Base-by-base conservation (phyloP, 2,329 filamentous ascomycete genomes). In the Ophiostoma fasciatum region DNA sequence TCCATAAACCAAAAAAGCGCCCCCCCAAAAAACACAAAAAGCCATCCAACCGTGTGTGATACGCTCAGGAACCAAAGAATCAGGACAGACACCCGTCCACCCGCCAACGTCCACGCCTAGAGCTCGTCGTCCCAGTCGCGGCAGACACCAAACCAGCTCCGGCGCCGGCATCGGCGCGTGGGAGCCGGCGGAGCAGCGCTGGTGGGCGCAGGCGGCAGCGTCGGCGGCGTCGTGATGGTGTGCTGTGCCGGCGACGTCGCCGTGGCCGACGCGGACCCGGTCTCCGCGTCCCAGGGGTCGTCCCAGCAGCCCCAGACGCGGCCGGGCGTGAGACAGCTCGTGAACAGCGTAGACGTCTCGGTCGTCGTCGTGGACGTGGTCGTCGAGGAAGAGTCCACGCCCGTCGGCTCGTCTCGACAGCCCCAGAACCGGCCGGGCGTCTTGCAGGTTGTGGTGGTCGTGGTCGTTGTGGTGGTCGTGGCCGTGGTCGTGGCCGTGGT, bases 371-470 rank as follows among this genome's bases (percentile, higher is more conserved):
- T 51, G 7, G 48, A 35, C 11, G 49, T 48, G 5, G 55, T 55
- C 1, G 57, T 61, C 2, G 56, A 58, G 7, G 53, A 47, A 4
- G 51, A 50, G 14, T 7, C 49, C 48, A 21, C 56, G 5, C 14
- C 53, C 0, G 59, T 58, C 34, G 60, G 53, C 38, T 60, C 55
- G 42, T 72, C 74, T 21, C 75, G 73, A 53, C 74, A 78, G 4
- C 74, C 74, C 40, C 40, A 42, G 46, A 78, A 78, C 68, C 74
- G 79, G 8, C 74, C 75, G 3, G 73, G 74, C 1, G 68, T 71
- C 46, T 66, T 60, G 50, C 19, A 31, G 3, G 28, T 36, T 2
- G 33, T 48, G 3, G 61, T 56, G 30, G 38, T 48, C 3, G 72
- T 72, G 3, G 68, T 72, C 43, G 67, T 60, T 49, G 71, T 76